Evolutionary conservation across 345 rosid species (phyloP).

Genomic region (Bruguiera sexangula): DNA sequence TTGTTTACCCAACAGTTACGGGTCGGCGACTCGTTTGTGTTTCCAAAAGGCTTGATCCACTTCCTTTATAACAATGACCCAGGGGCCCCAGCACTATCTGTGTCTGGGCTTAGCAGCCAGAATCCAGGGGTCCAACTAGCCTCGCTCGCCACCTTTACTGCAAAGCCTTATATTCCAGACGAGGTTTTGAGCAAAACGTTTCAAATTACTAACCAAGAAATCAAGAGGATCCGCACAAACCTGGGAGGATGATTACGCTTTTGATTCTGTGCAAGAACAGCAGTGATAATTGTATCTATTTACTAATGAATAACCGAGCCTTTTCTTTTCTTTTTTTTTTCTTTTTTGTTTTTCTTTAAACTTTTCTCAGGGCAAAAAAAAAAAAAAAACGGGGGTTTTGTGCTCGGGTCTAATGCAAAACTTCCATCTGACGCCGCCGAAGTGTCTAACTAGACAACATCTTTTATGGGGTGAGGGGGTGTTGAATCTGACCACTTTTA

Average conservation of each 20-base stretch:
- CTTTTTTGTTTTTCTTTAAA: background rate
- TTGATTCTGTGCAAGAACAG: background rate
- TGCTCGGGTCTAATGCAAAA: too few species aligned
- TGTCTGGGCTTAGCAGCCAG: slow-evolving; percentile 69
- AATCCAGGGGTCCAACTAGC: slow-evolving; percentile 63
- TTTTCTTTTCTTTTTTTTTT: background rate
- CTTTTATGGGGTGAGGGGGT: too few species aligned
- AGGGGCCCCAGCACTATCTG: slow-evolving; percentile 40
- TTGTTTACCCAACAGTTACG: slow-evolving; percentile 49
- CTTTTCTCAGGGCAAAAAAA: background rate
- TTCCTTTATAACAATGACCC: slow-evolving; percentile 51
- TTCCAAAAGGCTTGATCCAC: slow-evolving; percentile 64
- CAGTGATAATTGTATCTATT: background rate
- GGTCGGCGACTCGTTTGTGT: slow-evolving; percentile 64
- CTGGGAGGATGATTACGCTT: slow-evolving; percentile 40
- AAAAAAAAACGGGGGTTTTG: too few species aligned
- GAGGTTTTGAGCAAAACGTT: slow-evolving; percentile 45
- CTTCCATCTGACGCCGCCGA: too few species aligned
- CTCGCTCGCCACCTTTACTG: slow-evolving; percentile 41
- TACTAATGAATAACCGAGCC: background rate
- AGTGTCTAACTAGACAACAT: too few species aligned
- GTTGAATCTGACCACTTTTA: too few species aligned
- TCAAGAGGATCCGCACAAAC: slow-evolving; percentile 36
- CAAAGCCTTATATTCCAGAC: slow-evolving; percentile 37
- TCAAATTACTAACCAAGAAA: slow-evolving; percentile 41